A percentile compares a stretch with the other conserved stretches of the same genome.
Evolutionary conservation across 106 monocot species (phyloP).

Genomic region (Dendrobium chrysotoxum): DNA sequence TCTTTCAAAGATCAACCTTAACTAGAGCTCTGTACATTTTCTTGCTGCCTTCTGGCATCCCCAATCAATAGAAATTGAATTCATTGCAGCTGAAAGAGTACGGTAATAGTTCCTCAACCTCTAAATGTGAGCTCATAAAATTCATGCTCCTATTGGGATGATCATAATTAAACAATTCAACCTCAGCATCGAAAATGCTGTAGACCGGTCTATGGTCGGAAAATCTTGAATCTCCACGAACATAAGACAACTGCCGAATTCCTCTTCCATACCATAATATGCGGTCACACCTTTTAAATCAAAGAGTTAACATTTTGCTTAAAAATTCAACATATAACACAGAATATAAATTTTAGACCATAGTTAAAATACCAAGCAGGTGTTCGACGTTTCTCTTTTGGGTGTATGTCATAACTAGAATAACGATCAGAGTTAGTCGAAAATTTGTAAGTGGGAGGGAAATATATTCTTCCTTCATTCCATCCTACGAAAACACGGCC

Average conservation of each 20-base stretch:
- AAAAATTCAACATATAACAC: not conserved
- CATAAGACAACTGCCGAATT: slow-evolving; percentile 48
- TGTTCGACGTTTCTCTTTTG: slow-evolving; percentile 49
- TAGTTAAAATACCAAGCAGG: slow-evolving; percentile 43
- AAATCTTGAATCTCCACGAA: slow-evolving; percentile 57
- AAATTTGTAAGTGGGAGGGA: slow-evolving; percentile 66
- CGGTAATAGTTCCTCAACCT: slow-evolving; percentile 56
- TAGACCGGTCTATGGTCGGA: slow-evolving; percentile 72
- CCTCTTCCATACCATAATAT: slow-evolving; percentile 70
- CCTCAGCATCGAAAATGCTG: slow-evolving; percentile 48
- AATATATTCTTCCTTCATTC: slow-evolving; percentile 60
- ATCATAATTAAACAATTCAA: slow-evolving; percentile 28
- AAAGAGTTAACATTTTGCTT: slow-evolving; percentile 22
- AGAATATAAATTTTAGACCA: too few relatives aligned
- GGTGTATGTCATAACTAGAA: slow-evolving; percentile 46
- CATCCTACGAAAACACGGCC: slow-evolving; percentile 48
- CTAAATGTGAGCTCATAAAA: slow-evolving; percentile 31
- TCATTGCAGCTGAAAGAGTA: slow-evolving; percentile 40
- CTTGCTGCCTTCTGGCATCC: not conserved
- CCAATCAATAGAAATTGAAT: slow-evolving; percentile 34
- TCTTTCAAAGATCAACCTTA: not conserved
- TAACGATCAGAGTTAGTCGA: slow-evolving; percentile 58
- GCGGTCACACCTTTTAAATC: slow-evolving; percentile 55
- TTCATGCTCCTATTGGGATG: slow-evolving; percentile 31
- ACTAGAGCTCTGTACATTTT: not conserved